phyloP scores from a whole-genome alignment of 2,329 filamentous ascomycete genomes.

The Dactylellina cionopaga region DNA sequence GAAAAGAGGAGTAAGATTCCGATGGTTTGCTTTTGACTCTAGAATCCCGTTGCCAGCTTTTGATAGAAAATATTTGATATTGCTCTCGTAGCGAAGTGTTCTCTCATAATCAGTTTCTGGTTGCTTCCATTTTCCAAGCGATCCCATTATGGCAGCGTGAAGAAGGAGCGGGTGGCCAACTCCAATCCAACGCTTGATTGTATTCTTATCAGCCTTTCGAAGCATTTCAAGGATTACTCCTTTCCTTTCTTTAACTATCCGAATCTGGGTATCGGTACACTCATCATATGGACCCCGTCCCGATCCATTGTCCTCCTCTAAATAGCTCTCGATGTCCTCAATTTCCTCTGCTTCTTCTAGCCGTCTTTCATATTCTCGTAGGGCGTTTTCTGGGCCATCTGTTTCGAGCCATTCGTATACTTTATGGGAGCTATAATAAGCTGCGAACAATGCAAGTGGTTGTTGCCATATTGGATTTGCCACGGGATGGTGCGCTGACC shows the following conservation, averaged over 20 bases:
- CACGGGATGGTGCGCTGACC: background rate
- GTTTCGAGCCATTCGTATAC: conserved; percentile 80
- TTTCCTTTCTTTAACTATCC: too few relatives aligned
- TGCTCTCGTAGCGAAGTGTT: conserved; percentile 7
- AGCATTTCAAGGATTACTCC: background rate
- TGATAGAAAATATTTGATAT: conserved; percentile 69
- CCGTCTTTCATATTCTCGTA: conserved; percentile 23
- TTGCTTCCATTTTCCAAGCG: too few relatives aligned
- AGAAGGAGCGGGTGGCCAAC: conserved; percentile 47
- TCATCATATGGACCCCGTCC: too few relatives aligned
- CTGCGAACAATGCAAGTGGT: conserved; percentile 58
- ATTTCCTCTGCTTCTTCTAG: background rate
- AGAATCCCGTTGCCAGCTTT: conserved; percentile 70
- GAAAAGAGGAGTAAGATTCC: conserved; percentile 73
- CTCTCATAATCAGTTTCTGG: conserved; percentile 54
- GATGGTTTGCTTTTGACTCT: conserved; percentile 67
- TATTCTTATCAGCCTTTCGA: conserved; percentile 16
- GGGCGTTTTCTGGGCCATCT: conserved; percentile 72
- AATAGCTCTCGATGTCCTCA: background rate
- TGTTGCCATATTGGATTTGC: conserved; percentile 56
- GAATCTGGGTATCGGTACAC: too few relatives aligned
- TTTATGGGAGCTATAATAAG: conserved; percentile 67
- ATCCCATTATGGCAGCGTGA: conserved; percentile 44
- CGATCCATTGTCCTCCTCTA: too few relatives aligned
- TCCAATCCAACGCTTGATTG: conserved; percentile 52